Evolutionary conservation across 176 grass and related monocot species (phyloP).

Genomic region (Tillandsia leiboldiana): DNA sequence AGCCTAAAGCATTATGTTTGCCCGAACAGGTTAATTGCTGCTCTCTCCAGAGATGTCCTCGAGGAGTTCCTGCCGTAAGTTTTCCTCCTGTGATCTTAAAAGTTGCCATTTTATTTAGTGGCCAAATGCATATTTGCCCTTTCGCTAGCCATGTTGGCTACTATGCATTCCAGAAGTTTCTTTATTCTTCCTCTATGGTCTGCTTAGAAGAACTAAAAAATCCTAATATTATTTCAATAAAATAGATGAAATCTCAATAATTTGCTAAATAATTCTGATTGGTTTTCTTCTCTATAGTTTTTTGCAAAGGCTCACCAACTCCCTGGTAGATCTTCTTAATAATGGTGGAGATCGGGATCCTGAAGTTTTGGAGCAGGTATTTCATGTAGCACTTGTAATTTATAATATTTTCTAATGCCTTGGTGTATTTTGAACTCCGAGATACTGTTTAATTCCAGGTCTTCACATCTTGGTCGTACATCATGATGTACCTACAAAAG

Average conservation of each 20-base stretch:
- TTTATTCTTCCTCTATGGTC: not conserved
- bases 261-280: not conserved
- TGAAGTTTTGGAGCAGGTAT: conserved; percentile 85
- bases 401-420: conserved; percentile 21
- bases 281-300: conserved; percentile 36
- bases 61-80: conserved; percentile 87
- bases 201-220: too few species aligned
- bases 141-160: not conserved
- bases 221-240: too few species aligned
- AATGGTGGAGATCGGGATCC: conserved; percentile 73
- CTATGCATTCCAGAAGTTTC: not conserved
- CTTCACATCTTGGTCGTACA: conserved; percentile 91
- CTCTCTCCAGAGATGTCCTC: conserved; percentile 77
- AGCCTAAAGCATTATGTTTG: conserved; percentile 12
- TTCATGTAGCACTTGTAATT: conserved; percentile 15
- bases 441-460: conserved; percentile 47
- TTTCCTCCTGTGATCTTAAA: conserved; percentile 5
- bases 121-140: not conserved
- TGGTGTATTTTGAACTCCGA: not conserved
- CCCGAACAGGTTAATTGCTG: conserved; percentile 64
- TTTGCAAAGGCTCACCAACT: conserved; percentile 43
- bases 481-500: conserved; percentile 96
- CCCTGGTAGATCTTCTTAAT: conserved; percentile 52
- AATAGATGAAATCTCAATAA: too few species aligned
- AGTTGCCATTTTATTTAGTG: not conserved